Percentiles rank a stretch among this genome's conserved stretches.
phyloP scores from a whole-genome alignment of 2,329 filamentous ascomycete species.

The Neonectria magnoliae region DNA sequence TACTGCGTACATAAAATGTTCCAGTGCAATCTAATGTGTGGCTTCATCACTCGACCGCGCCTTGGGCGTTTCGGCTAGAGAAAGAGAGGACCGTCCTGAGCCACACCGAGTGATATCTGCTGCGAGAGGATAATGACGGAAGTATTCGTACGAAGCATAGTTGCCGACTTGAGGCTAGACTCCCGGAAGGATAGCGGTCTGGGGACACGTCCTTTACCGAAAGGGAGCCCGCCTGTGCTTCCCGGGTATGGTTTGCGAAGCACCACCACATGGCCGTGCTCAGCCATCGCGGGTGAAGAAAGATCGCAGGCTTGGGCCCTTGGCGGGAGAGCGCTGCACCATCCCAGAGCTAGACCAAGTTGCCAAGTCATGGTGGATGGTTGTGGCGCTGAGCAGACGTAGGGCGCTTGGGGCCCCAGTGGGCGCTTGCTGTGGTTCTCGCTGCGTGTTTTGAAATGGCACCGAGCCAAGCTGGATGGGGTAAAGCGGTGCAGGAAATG shows the following conservation, averaged over 20 bases:
- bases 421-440: conserved; percentile 5
- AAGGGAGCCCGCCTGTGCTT: not conserved
- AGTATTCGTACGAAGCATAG: too few relatives aligned
- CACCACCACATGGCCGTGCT: conserved; percentile 32
- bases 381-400: conserved; percentile 36
- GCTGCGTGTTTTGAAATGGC: conserved; percentile 9
- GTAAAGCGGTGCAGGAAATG: conserved; percentile 35
- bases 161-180: not conserved
- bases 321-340: conserved; percentile 17
- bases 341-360: conserved; percentile 3
- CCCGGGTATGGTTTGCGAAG: conserved; percentile 14
- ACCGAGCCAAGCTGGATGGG: conserved; percentile 32
- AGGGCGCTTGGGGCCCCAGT: conserved; percentile 26
- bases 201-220: not conserved
- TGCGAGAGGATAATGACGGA: not conserved
- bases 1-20: not conserved
- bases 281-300: conserved; percentile 27
- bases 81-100: not conserved
- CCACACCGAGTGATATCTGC: not conserved
- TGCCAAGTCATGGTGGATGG: conserved; percentile 23
- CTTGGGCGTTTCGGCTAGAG: not conserved
- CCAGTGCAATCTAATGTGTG: conserved; percentile 1
- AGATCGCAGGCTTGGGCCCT: conserved; percentile 29
- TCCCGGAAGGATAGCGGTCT: not conserved
- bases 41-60: conserved; percentile 14